phyloP scores from a whole-genome alignment of 208 protist species.

The Leishmania braziliensis region DNA sequence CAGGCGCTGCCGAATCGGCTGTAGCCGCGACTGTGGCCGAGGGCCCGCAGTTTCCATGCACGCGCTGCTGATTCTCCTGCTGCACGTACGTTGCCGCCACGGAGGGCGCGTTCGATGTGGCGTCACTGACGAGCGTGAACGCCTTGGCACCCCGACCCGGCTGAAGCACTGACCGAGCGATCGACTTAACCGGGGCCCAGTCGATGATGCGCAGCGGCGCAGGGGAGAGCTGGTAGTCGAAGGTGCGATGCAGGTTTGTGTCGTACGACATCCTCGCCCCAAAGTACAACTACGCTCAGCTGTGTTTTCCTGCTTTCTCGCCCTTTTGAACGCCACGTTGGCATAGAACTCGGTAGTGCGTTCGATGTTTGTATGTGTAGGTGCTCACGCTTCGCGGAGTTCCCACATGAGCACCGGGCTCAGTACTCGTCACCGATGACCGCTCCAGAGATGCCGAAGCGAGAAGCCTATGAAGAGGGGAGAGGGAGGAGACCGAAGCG shows the following conservation, averaged over 20 bases:
- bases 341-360: background rate
- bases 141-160: background rate
- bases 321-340: background rate
- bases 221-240: constrained; percentile 77
- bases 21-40: background rate
- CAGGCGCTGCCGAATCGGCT: background rate
- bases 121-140: constrained; percentile 16
- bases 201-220: constrained; percentile 63
- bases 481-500: background rate
- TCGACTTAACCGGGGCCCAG: constrained; percentile 43
- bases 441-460: background rate
- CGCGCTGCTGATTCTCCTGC: constrained; percentile 16
- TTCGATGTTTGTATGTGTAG: background rate
- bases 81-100: constrained; percentile 12
- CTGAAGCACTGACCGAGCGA: constrained; percentile 30
- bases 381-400: background rate
- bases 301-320: background rate
- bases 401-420: background rate
- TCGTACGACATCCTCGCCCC: constrained; percentile 44
- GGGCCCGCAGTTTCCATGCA: background rate
- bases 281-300: background rate
- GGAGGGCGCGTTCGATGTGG: constrained; percentile 9
- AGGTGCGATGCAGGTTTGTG: constrained; percentile 70
- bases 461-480: background rate
- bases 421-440: background rate